Evolutionary conservation across 2,329 filamentous ascomycete species (phyloP).

Genomic region (Pseudogymnoascus sp.): DNA sequence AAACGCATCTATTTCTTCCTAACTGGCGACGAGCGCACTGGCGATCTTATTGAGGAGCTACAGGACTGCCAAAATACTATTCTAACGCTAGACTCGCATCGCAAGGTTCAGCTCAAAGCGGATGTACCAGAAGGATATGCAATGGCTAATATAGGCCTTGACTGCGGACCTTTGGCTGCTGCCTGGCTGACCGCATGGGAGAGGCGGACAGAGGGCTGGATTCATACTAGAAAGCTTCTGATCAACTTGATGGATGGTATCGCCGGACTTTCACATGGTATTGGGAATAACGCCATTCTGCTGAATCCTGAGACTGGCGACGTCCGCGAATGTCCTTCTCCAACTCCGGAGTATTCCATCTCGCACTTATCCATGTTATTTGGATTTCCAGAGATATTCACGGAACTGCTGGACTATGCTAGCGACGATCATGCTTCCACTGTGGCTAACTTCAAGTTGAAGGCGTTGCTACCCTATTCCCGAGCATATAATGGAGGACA

Average conservation of each 20-base stretch:
- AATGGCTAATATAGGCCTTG: slow-evolving; percentile 11
- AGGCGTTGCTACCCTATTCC: slow-evolving; percentile 1
- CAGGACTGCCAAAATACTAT: slow-evolving; percentile 9
- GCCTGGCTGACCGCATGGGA: slow-evolving; percentile 10
- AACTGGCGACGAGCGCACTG: slow-evolving; percentile 35
- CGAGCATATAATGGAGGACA: slow-evolving; percentile 11
- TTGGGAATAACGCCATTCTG: slow-evolving; percentile 9
- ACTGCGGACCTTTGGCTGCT: slow-evolving; percentile 8
- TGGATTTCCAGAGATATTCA: neutral
- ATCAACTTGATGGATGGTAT: neutral
- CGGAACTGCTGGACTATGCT: neutral
- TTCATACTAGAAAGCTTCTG: neutral
- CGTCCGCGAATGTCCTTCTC: slow-evolving; percentile 2
- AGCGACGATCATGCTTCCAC: neutral
- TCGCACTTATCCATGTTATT: slow-evolving; percentile 7
- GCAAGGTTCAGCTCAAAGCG: slow-evolving; percentile 5
- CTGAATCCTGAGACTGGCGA: slow-evolving; percentile 7
- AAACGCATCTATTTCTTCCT: slow-evolving; percentile 28
- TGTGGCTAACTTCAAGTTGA: slow-evolving; percentile 7
- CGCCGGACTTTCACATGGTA: neutral
- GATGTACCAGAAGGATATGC: neutral
- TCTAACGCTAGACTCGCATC: slow-evolving; percentile 8
- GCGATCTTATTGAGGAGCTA: slow-evolving; percentile 43
- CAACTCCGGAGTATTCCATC: neutral
- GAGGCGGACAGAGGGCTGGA: slow-evolving; percentile 10